These are phyloP conservation scores for Clarireedia monteithiana DNA, from an alignment of 2,329 filamentous ascomycete species.

Conservation along the genomic window DNA sequence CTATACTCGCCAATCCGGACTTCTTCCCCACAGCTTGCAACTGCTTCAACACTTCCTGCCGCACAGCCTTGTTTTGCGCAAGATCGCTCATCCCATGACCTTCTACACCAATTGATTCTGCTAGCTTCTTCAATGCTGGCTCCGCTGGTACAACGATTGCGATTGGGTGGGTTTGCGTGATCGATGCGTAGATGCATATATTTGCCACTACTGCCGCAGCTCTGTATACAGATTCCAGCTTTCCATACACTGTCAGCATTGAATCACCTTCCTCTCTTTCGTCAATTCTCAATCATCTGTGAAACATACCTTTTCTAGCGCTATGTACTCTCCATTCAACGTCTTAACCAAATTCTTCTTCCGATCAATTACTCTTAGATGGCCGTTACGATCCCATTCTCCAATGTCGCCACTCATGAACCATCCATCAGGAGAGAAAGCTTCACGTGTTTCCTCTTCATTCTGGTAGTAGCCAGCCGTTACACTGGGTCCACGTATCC, in stretches of 20 bases:
- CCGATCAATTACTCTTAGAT: conserved; percentile 83
- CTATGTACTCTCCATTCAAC: conserved; percentile 91
- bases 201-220: conserved; percentile 68
- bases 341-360: conserved; percentile 39
- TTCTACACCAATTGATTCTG: background rate
- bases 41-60: background rate
- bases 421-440: conserved; percentile 69
- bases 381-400: conserved; percentile 65
- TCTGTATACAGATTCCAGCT: conserved; percentile 82
- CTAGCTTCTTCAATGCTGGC: background rate
- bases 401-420: conserved; percentile 90
- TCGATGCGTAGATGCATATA: conserved; percentile 77
- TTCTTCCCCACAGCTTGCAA: conserved; percentile 2
- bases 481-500: conserved; percentile 72
- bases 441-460: conserved; percentile 59
- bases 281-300: too few relatives aligned
- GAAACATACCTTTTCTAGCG: conserved; percentile 62
- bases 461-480: conserved; percentile 75
- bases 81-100: conserved; percentile 1
- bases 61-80: background rate
- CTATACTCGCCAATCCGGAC: conserved; percentile 2
- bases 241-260: background rate
- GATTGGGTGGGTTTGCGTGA: conserved; percentile 66
- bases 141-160: conserved; percentile 61
- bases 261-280: too few relatives aligned